A percentile compares a stretch with the other conserved stretches of the same genome.
phyloP scores from a whole-genome alignment of 768 basidiomycete species.

The Favolaschia claudopus region DNA sequence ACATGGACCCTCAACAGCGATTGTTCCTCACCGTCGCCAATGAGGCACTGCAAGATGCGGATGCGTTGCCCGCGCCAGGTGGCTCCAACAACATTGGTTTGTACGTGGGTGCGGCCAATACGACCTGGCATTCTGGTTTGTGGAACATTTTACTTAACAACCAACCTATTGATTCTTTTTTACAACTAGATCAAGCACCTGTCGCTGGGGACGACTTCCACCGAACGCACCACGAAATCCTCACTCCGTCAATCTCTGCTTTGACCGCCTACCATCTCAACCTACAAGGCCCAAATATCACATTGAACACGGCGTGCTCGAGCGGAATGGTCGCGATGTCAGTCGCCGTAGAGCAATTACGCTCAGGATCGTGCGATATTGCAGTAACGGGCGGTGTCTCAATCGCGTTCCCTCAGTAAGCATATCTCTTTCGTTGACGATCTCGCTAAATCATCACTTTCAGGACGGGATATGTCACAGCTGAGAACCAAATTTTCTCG shows the following conservation, averaged over 20 bases:
- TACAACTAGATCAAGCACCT: neutral
- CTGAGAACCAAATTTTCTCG: neutral
- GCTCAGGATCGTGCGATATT: too few species aligned
- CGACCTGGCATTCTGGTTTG: neutral
- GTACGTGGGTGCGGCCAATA: neutral
- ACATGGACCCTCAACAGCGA: neutral
- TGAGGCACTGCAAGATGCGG: neutral
- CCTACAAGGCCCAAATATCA: neutral
- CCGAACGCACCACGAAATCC: neutral
- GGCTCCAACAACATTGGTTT: neutral
- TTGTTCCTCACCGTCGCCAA: neutral
- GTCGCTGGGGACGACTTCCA: neutral
- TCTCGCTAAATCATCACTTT: too few species aligned
- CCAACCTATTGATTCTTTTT: neutral
- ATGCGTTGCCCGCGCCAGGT: neutral
- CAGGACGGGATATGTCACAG: neutral
- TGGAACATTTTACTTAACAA: neutral
- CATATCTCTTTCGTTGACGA: too few species aligned
- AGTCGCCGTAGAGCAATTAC: too few species aligned
- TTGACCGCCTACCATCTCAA: neutral
- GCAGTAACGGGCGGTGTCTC: too few species aligned
- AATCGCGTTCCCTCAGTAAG: too few species aligned
- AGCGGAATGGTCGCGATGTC: neutral
- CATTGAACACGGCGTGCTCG: neutral
- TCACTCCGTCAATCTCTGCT: neutral